Base-by-base conservation (phyloP, 2,329 filamentous ascomycete species). In the Fusarium neocosmosporiellum region DNA sequence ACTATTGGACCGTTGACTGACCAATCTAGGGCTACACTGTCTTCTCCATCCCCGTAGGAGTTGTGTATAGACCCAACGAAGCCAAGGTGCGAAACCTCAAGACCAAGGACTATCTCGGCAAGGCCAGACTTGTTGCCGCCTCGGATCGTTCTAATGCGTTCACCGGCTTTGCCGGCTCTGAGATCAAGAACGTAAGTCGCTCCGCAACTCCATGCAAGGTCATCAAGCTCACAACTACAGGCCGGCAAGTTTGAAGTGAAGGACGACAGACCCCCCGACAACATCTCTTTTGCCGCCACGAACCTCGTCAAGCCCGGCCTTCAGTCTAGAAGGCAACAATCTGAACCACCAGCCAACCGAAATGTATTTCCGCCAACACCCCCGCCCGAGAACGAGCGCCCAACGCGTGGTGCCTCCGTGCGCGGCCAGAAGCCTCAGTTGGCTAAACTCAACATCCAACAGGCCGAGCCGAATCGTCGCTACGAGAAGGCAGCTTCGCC, bases 71-170 rank as follows among this genome's bases (percentile, higher is more conserved):
- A 66, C 96, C 96, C 24, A 98, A 98, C 80, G 95, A 97, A 78
- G 95, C 96, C 72, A 99, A 99, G 83, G 96, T 99, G 75, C 97
- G 97, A 84, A 99, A 99, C 79, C 86, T 99, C 78, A 98, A 98
- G 86, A 94, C 95, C 24, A 98, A 98, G 81, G 95, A 99, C 80
- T 99, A 99, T 78, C 90, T 99, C 5, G 96, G 96, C 69, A 98
- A 98, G 83, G 95, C 96, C n/a, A 90, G 94, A 68, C 87, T 99
- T 36, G 94, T 99, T 10, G 96, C 96, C 27, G 93, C 95, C 29
- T 94, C 94, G 1, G 94, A 97, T 78, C 89, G 92, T 63, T 85
- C 89, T 72, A 96, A 95, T 82, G 92, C 91, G 29, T 96, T 94
- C 77, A 96, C 93, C 50, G 94, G 94, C 50, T 96, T 95, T 81